Percentiles rank a stretch among this genome's conserved stretches.
These are phyloP conservation scores for Fusarium protoensiforme DNA, from an alignment of 2,329 filamentous ascomycete genomes.

Conservation along the genomic window DNA sequence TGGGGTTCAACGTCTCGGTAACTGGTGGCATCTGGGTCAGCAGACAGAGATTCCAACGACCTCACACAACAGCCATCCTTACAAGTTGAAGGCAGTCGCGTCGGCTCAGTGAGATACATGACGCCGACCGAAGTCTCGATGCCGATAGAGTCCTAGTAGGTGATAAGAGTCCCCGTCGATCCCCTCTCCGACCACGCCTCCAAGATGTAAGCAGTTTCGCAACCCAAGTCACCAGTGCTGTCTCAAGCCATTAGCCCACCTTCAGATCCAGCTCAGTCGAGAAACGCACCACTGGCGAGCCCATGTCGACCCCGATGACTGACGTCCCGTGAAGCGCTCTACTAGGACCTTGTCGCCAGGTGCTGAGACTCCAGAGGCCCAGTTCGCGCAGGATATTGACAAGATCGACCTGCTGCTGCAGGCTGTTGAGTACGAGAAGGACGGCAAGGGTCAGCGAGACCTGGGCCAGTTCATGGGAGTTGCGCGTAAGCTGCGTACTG, in stretches of 20 bases:
- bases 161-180: neutral
- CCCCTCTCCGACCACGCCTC: neutral
- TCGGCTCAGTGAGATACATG: neutral
- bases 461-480: slow-evolving; percentile 89
- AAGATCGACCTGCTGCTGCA: slow-evolving; percentile 96
- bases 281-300: neutral
- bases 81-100: neutral
- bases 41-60: neutral
- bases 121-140: neutral
- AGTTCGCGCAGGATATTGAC: slow-evolving; percentile 95
- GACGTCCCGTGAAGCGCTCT: neutral
- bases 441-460: slow-evolving; percentile 72
- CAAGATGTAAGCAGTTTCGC: neutral
- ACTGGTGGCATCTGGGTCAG: neutral
- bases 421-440: slow-evolving; percentile 95
- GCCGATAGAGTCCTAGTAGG: neutral
- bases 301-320: neutral
- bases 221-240: neutral
- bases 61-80: neutral
- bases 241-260: neutral
- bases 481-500: slow-evolving; percentile 74
- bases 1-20: neutral
- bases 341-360: neutral
- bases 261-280: neutral
- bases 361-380: slow-evolving; percentile 81